Base-by-base conservation (phyloP, 2,329 filamentous ascomycete genomes). In the Diaporthe helianthi region DNA sequence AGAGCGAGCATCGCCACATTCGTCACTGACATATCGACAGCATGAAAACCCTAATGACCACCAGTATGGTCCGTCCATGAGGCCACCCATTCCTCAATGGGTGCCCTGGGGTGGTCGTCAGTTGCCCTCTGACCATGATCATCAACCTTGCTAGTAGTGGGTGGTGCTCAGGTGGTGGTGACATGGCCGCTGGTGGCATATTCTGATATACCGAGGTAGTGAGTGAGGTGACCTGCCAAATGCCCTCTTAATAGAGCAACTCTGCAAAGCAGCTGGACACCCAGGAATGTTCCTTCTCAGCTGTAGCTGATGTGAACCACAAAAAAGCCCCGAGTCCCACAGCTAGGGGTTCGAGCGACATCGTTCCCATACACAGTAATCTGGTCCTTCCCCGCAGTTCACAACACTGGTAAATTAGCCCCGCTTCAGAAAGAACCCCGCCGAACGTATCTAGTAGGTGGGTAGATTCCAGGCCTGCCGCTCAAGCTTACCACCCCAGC, bases 361-460 rank as follows among this genome's bases (percentile, higher is more conserved):
- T n/a, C n/a, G 17, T n/a, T 44, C 15, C n/a, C n/a, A n/a, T 36
- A 29, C 22, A 22, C 41, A 33, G 47, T 5, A 19, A n/a, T 19
- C 58, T 61, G 58, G 58, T 33, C 26, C 38, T 60, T 19, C 58
- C 58, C 58, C 58, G 58, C 58, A 63, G 58, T 49, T 63, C 19
- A 29, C 26, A 61, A 26, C 55, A 33, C 58, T n/a, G n/a, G n/a
- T n/a, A n/a, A n/a, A n/a, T 12, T 36, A 29, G 29, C 58, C 44
- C 55, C 58, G 36, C 58, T 26, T 29, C 41, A 36, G 13, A 63
- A 22, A 36, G 58, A 63, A 63, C 58, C 58, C 58, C 58, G 36
- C 58, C 41, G 29, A 63, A 63, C 36, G 13, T 38, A 38, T 15
- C 13, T 26, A 31, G 19, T n/a, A n/a, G n/a, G n/a, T n/a, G n/a